Conservation (phyloP, 208 protist genomes). For the Trypanosoma avium region DNA sequence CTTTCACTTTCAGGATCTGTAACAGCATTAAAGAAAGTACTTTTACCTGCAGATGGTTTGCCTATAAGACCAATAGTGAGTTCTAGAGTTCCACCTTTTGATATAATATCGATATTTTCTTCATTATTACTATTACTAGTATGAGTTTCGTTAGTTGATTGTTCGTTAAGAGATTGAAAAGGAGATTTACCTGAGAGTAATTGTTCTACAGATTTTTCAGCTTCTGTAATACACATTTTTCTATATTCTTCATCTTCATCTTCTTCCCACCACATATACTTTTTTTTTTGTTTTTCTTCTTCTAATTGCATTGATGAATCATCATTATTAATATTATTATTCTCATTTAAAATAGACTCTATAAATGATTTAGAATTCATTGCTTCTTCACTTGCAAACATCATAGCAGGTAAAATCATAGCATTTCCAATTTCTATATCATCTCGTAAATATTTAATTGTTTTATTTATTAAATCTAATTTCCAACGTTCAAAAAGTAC, state of each 20-base stretch:
- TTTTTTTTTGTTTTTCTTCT: constrained; percentile 6
- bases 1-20: constrained; percentile 77
- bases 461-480: constrained; percentile 33
- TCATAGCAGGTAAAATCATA: constrained; percentile 66
- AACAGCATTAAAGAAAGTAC: constrained; percentile 94
- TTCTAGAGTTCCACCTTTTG: constrained; percentile 56
- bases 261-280: constrained; percentile 12
- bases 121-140: background rate
- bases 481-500: constrained; percentile 62
- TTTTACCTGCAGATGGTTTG: constrained; percentile 93
- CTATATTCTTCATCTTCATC: constrained; percentile 14
- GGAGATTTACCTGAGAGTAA: background rate
- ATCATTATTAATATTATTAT: background rate
- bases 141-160: background rate
- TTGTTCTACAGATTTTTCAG: background rate
- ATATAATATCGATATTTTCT: background rate
- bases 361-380: constrained; percentile 34
- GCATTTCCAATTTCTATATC: constrained; percentile 42
- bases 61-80: constrained; percentile 93
- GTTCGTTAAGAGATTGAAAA: background rate
- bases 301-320: background rate
- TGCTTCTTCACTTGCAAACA: constrained; percentile 49
- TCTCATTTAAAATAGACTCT: constrained; percentile 29
- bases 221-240: constrained; percentile 12
- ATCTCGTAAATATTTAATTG: constrained; percentile 45